These are phyloP conservation scores for Viscum album DNA, from an alignment of 177 flowering plant species.

Conservation along the genomic window DNA sequence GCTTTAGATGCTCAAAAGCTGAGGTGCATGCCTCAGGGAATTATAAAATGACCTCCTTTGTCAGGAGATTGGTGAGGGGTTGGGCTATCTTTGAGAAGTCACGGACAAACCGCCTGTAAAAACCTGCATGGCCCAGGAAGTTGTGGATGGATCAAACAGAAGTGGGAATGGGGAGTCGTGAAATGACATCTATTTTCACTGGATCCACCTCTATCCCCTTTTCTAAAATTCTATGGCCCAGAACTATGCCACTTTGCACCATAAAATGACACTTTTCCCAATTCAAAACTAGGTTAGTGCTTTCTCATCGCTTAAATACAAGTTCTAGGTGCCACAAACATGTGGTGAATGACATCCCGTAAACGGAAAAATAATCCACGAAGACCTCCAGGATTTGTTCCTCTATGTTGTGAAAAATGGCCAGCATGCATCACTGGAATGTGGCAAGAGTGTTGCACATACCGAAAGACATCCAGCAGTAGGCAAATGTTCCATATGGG, in stretches of 20 bases:
- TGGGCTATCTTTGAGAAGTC: slow-evolving; percentile 1
- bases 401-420: neutral
- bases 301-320: neutral
- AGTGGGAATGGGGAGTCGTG: neutral
- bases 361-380: neutral
- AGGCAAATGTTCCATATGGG: neutral
- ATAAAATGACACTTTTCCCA: slow-evolving; percentile 1
- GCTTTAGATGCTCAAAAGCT: neutral
- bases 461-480: neutral
- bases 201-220: neutral
- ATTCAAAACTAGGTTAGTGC: neutral
- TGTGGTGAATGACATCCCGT: neutral
- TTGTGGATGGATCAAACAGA: neutral
- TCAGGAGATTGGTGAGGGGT: neutral
- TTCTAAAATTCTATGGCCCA: neutral
- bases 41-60: neutral
- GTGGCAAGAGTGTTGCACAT: neutral
- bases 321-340: neutral
- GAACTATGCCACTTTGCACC: neutral
- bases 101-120: neutral
- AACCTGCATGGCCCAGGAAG: slow-evolving; percentile 4
- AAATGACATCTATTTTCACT: neutral
- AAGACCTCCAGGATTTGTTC: neutral
- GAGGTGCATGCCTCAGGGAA: neutral
- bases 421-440: neutral